Base-by-base conservation (phyloP, 176 grass and related monocot genomes). In the Echinochloa phyllopogon region DNA sequence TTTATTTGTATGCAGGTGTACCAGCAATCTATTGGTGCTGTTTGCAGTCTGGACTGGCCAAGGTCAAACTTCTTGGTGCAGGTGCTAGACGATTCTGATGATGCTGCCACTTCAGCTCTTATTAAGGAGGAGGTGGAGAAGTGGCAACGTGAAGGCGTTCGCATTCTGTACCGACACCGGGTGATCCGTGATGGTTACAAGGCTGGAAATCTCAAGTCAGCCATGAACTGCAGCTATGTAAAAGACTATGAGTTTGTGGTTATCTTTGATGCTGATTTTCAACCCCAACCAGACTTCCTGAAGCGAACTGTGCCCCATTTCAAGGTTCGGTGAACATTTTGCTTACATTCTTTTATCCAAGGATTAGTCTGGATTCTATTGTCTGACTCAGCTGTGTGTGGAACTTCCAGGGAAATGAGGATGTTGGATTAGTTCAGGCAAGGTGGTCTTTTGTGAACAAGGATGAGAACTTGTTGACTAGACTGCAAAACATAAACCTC, bases 231-330 rank as follows among this genome's bases (percentile, higher is more conserved):
- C 64, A 92, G 90, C 55, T 98, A 98, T 61, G 93, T 98, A 5
- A 88, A 92, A 77, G 85, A 95, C 52, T 98, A 95, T 61, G 93
- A 98, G 76, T 95, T 98, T 58, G 95, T 98, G 73, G 87, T 92
- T 33, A 94, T 98, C 70, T 98, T 98, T 18, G 95, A 98, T 79
- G 93, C 93, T 24, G 95, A 98, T 83, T 98, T 98, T 82, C 87
- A 91, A 23, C 95, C 95, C n/a, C 92, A 98, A 80, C 87, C 93
- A 72, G 95, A 98, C 71, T 98, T 95, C 81, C 85, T 95, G 47
- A 98, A 93, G 79, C 91, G 69, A 93, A 93, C 95, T 55, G 83
- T 98, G 75, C 95, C 95, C 58, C 93, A 98, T 91, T 98, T 98
- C 73, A 95, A 98, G 93, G 95, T 95, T 88, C 9, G 37, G 12